Base-by-base conservation (phyloP, 2,329 filamentous ascomycete genomes). In the Phialophora verrucosa region DNA sequence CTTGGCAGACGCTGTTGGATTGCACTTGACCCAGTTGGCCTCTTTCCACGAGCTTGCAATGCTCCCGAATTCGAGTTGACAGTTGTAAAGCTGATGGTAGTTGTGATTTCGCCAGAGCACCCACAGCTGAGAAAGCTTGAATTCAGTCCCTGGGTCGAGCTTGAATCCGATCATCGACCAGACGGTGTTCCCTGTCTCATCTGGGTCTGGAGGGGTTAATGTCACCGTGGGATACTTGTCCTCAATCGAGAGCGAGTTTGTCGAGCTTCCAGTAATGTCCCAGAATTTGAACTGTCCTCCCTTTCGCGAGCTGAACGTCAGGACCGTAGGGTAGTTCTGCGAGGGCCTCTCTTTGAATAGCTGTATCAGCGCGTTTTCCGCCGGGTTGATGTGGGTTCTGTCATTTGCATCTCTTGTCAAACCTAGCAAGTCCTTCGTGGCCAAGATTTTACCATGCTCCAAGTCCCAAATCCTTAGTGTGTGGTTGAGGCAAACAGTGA, bases 241-340 rank as follows among this genome's bases (percentile, higher is more conserved):
- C 69, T 88, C 85, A 14, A 96, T 83, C 8, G 88, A 83, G 23
- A 92, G 76, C 2, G 70, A 79, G 70, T 72, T 80, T 70, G 73
- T 90, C 83, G 72, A 85, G n/a, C 78, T 85, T 61, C 89, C 86
- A 71, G 88, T 86, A 20, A 90, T 86, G 61, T 87, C 86, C 92
- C 93, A 99, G 75, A 99, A 93, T 77, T 97, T 98, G 84, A 99
- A 98, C 75, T 94, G 90, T 42, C 95, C 91, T 49, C 89, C 87
- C 32, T 93, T 91, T 69, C 95, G 88, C 0, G 95, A 94, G 11
- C 93, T 97, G 77, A 93, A 97, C 8, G 92, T 94, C 44, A 92
- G 88, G 61, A 94, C 86, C 65, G 69, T 68, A 4, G 68, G 69
- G 42, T 67, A 66, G 27, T 67, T 67, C 44, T 68, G 63, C 10